phyloP scores from a whole-genome alignment of 2,329 filamentous ascomycete species.

The Nothophaeocryptopus gaeumannii region DNA sequence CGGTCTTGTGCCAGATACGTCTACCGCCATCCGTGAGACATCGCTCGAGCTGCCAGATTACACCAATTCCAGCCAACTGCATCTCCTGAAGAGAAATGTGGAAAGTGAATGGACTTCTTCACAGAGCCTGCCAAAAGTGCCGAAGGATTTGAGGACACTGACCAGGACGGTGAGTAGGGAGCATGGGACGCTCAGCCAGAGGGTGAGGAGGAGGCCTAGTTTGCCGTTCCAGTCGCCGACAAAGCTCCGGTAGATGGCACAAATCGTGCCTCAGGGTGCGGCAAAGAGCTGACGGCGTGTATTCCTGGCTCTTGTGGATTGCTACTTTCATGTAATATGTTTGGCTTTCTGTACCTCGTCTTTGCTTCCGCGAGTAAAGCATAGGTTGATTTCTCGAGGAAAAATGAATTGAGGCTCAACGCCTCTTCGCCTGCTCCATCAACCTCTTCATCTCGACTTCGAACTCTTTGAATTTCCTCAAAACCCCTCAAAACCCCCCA shows the following conservation, averaged over 20 bases:
- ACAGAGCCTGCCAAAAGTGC: constrained; percentile 7
- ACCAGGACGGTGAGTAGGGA: constrained; percentile 28
- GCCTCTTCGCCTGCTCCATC: no score
- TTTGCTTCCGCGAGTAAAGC: no score
- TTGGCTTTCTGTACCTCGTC: no score
- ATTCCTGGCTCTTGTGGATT: no score
- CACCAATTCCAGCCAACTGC: constrained; percentile 15
- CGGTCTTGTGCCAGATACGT: constrained; percentile 23
- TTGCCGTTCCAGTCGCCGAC: constrained; percentile 27
- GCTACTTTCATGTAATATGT: no score
- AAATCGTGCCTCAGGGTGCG: no score
- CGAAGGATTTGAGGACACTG: constrained; percentile 24
- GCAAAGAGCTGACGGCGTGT: no score
- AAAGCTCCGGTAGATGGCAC: constrained; percentile 12
- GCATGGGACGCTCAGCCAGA: constrained; percentile 30
- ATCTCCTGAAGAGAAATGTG: constrained; percentile 12
- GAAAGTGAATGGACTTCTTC: constrained; percentile 18
- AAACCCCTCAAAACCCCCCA: no score
- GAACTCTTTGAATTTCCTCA: no score
- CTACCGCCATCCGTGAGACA: constrained; percentile 14
- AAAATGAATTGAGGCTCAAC: no score
- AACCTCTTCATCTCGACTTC: no score
- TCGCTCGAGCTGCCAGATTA: constrained; percentile 13
- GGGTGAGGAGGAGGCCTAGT: constrained; percentile 24
- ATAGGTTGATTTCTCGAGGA: no score